phyloP scores from a whole-genome alignment of 495 filamentous ascomycete species.

The Penicillium cosmopolitanum region DNA sequence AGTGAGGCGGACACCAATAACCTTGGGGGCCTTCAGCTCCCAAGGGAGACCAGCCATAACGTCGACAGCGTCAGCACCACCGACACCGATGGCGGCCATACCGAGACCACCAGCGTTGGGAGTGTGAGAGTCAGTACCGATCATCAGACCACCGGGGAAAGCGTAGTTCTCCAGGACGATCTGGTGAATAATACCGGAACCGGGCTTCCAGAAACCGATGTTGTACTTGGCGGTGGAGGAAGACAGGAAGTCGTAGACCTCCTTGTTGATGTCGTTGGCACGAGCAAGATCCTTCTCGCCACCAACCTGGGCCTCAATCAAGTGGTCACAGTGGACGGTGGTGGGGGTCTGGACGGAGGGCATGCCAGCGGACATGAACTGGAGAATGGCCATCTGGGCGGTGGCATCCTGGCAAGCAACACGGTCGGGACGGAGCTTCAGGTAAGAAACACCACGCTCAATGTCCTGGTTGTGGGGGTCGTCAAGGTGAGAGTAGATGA shows the following conservation, averaged over 20 bases:
- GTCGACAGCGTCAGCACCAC: constrained; percentile 98
- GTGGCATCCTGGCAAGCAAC: constrained; percentile 99
- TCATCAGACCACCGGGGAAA: constrained; percentile 96
- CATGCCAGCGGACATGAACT: constrained; percentile 99
- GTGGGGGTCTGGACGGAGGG: constrained; percentile 90
- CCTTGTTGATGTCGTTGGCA: constrained; percentile 95
- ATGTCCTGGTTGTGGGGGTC: constrained; percentile 96
- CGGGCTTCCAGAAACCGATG: constrained; percentile 99
- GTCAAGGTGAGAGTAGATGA: constrained; percentile 98
- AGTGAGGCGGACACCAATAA: constrained; percentile 94
- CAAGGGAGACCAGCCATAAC: constrained; percentile 98
- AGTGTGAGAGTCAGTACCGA: constrained; percentile 98
- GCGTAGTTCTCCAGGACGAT: constrained; percentile 98
- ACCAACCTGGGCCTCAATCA: constrained; percentile 97
- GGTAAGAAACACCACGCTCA: constrained; percentile 91
- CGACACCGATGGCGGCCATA: constrained; percentile 95
- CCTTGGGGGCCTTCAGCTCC: constrained; percentile 97
- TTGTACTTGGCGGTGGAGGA: constrained; percentile 97
- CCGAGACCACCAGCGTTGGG: constrained; percentile 98
- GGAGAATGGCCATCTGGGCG: constrained; percentile 98
- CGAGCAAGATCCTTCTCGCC: constrained; percentile 93
- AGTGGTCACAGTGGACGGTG: constrained; percentile 98
- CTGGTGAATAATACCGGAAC: constrained; percentile 99
- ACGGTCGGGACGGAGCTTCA: constrained; percentile 94
- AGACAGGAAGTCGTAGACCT: constrained; percentile 98